Conservation (phyloP, 2,329 filamentous ascomycete genomes). For the Pezicula neosporulosa region DNA sequence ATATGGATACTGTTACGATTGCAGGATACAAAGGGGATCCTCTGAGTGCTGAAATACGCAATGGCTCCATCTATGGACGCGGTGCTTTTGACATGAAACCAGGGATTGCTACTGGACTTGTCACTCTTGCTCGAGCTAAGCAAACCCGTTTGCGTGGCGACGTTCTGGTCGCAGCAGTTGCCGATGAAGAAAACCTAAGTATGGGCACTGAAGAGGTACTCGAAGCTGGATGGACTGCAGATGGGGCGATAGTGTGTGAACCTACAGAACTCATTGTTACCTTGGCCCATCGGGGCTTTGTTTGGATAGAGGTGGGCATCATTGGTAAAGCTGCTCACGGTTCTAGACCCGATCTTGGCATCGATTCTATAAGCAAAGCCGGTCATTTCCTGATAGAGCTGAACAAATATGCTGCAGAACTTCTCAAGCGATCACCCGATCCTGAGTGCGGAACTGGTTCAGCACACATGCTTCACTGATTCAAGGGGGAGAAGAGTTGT, state of each 20-base stretch:
- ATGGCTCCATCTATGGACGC: conserved; percentile 5
- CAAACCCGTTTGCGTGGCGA: conserved; percentile 38
- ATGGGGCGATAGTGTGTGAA: conserved; percentile 47
- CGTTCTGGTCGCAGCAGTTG: conserved; percentile 49
- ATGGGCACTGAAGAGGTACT: conserved; percentile 49
- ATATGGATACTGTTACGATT: conserved; percentile 10
- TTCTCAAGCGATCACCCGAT: conserved; percentile 24
- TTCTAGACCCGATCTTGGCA: conserved; percentile 38
- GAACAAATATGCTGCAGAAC: conserved; percentile 34
- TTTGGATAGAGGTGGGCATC: conserved; percentile 40
- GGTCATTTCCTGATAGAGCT: conserved; percentile 44
- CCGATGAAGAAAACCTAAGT: conserved; percentile 49
- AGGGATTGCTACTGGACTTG: conserved; percentile 27
- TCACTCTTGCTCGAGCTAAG: conserved; percentile 36
- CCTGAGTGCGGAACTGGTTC: conserved; percentile 33
- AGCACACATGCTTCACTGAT: conserved; percentile 46
- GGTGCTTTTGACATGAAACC: conserved; percentile 7
- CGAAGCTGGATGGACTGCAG: conserved; percentile 47
- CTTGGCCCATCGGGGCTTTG: conserved; percentile 48
- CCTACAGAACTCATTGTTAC: conserved; percentile 40
- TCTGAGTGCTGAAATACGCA: conserved; percentile 4
- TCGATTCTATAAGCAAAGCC: conserved; percentile 46
- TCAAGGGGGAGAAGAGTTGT: conserved; percentile 46
- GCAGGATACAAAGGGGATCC: conserved; percentile 6
- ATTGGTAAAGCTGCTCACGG: conserved; percentile 40